These are phyloP conservation scores for Verticillium longisporum DNA, from an alignment of 2,329 filamentous ascomycete genomes.

Conservation along the genomic window DNA sequence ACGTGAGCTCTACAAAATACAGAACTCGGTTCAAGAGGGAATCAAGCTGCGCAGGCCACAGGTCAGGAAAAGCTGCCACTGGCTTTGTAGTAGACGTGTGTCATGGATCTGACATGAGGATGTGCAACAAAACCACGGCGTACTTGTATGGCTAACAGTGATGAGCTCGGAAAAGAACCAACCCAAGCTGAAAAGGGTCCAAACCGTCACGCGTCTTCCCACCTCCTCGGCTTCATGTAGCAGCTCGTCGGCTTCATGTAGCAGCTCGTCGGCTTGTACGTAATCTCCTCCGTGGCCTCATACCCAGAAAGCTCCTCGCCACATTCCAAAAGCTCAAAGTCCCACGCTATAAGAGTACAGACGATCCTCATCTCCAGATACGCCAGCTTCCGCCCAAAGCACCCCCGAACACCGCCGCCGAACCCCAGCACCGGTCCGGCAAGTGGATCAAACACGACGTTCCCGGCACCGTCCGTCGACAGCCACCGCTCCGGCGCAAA, in stretches of 20 bases:
- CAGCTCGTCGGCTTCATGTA: conserved; percentile 11
- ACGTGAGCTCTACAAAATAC: too few relatives aligned
- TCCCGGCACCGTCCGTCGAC: conserved; percentile 5
- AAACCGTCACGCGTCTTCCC: not conserved
- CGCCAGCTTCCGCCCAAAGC: conserved; percentile 29
- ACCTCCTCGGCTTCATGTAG: conserved; percentile 6
- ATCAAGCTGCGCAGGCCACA: too few relatives aligned
- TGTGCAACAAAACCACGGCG: too few relatives aligned
- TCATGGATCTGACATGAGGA: too few relatives aligned
- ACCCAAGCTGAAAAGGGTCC: too few relatives aligned
- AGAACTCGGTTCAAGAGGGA: too few relatives aligned
- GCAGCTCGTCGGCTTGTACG: conserved; percentile 9
- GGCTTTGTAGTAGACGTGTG: too few relatives aligned
- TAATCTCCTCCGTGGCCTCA: conserved; percentile 7
- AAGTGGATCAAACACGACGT: conserved; percentile 18
- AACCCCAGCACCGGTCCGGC: conserved; percentile 29
- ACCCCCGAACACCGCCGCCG: conserved; percentile 26
- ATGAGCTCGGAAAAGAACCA: too few relatives aligned
- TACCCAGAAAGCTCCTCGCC: conserved; percentile 12
- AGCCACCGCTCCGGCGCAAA: conserved; percentile 33
- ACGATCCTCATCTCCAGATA: conserved; percentile 26
- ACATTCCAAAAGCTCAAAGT: conserved; percentile 26
- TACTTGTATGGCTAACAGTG: too few relatives aligned
- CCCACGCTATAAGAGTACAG: conserved; percentile 28
- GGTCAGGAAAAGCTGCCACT: too few relatives aligned